Percentiles rank a stretch among this genome's conserved stretches.
phyloP scores from a whole-genome alignment of 495 filamentous ascomycete genomes.

The Trichoderma gamsii region DNA sequence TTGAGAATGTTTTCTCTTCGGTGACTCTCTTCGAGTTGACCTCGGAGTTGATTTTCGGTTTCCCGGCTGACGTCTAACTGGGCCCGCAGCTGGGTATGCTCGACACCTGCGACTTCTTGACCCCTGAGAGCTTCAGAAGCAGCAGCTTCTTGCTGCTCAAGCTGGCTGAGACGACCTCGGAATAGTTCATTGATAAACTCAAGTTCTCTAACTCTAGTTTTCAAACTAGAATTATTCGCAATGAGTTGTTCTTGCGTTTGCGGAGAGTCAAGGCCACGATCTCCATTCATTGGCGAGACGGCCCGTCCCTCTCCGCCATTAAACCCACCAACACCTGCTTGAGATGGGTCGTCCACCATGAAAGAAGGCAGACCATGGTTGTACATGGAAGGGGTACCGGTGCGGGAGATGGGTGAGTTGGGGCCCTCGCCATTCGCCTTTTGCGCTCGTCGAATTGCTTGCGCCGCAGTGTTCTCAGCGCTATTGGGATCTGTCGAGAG shows the following conservation, averaged over 20 bases:
- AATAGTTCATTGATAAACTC: constrained; percentile 96
- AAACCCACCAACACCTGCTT: constrained; percentile 40
- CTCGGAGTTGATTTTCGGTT: constrained; percentile 39
- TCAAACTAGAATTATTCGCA: constrained; percentile 70
- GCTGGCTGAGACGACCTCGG: constrained; percentile 75
- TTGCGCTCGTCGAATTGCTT: constrained; percentile 44
- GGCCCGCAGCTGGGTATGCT: constrained; percentile 34
- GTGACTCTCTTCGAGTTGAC: constrained; percentile 67
- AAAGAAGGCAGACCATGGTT: constrained; percentile 60
- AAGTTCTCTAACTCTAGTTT: constrained; percentile 86
- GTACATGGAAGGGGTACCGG: constrained; percentile 69
- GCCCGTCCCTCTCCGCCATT: constrained; percentile 56
- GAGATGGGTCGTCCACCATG: constrained; percentile 58
- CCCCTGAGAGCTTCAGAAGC: constrained; percentile 44
- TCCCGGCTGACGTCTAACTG: constrained; percentile 41
- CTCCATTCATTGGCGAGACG: constrained; percentile 61
- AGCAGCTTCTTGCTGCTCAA: constrained; percentile 72
- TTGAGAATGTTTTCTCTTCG: constrained; percentile 78
- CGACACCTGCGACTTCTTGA: constrained; percentile 30
- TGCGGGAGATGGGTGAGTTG: constrained; percentile 81
- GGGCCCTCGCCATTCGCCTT: constrained; percentile 17
- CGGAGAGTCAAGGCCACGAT: constrained; percentile 67
- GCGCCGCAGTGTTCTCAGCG: constrained; percentile 23
- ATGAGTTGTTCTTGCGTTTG: constrained; percentile 75
- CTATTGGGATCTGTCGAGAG: constrained; percentile 9